phyloP scores from a whole-genome alignment of 208 protist species.

The Leishmania mexicana region DNA sequence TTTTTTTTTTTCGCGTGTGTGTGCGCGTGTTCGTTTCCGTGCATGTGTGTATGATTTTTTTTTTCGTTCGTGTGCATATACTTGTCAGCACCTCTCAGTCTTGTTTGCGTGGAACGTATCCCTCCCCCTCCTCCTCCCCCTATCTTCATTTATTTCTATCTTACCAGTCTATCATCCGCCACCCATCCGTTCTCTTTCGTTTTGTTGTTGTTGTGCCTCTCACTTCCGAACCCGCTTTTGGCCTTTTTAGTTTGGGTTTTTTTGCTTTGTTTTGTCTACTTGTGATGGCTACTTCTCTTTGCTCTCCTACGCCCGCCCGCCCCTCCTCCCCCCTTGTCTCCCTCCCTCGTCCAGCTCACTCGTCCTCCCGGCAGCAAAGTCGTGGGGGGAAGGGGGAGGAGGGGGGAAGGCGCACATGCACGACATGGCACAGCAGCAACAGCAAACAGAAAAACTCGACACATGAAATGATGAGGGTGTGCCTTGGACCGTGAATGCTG shows the following conservation, averaged over 20 bases:
- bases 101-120: background rate
- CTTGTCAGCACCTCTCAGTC: background rate
- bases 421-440: no score
- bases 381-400: background rate
- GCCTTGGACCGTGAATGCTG: background rate
- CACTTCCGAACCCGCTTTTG: no score
- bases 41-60: background rate
- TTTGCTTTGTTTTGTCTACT: background rate
- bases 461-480: background rate
- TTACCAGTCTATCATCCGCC: no score
- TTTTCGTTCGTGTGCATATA: background rate
- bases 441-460: no score
- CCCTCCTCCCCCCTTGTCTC: no score
- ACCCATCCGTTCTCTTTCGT: no score
- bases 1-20: background rate
- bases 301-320: no score
- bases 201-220: background rate
- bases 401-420: no score
- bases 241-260: background rate
- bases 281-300: background rate
- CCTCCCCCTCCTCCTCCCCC: no score
- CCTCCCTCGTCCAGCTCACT: background rate
- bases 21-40: background rate
- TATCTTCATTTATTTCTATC: no score
- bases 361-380: background rate